These are phyloP conservation scores for Astragalus glycyphyllos DNA, from an alignment of 306 rosid species.

Conservation along the genomic window DNA sequence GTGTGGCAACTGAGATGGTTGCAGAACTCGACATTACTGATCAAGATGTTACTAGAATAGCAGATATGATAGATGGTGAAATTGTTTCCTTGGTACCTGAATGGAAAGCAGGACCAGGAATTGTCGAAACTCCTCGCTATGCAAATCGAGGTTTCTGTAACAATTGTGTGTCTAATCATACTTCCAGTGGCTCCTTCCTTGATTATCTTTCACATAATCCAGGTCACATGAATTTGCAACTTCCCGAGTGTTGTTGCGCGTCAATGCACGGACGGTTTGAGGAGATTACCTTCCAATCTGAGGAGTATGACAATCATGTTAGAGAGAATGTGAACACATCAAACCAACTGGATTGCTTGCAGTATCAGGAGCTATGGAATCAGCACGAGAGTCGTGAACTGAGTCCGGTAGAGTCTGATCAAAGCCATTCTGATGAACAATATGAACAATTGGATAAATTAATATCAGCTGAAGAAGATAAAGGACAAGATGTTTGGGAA, in stretches of 20 bases:
- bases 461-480: conserved; percentile 44
- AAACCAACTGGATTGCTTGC: conserved; percentile 49
- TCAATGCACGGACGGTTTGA: conserved; percentile 91
- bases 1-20: conserved; percentile 95
- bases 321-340: conserved; percentile 50
- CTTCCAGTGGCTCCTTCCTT: conserved; percentile 65
- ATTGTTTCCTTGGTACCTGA: conserved; percentile 82
- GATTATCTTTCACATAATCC: conserved; percentile 54
- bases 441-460: conserved; percentile 57
- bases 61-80: conserved; percentile 95
- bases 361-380: conserved; percentile 63
- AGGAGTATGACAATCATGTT: conserved; percentile 60
- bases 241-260: conserved; percentile 69
- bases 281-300: conserved; percentile 81
- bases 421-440: conserved; percentile 78
- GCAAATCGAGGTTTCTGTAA: conserved; percentile 62
- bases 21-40: conserved; percentile 91
- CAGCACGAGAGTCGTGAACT: conserved; percentile 70
- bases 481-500: conserved; percentile 46
- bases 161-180: conserved; percentile 71
- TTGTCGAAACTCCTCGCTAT: conserved; percentile 71
- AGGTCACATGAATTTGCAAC: conserved; percentile 52
- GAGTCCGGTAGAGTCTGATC: conserved; percentile 70
- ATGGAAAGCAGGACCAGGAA: conserved; percentile 76
- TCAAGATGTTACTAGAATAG: conserved; percentile 87